A percentile compares a stretch with the other conserved stretches of the same genome.
These are phyloP conservation scores for Aureobasidium sp. DNA, from an alignment of 2,329 filamentous ascomycete species.

Conservation along the genomic window DNA sequence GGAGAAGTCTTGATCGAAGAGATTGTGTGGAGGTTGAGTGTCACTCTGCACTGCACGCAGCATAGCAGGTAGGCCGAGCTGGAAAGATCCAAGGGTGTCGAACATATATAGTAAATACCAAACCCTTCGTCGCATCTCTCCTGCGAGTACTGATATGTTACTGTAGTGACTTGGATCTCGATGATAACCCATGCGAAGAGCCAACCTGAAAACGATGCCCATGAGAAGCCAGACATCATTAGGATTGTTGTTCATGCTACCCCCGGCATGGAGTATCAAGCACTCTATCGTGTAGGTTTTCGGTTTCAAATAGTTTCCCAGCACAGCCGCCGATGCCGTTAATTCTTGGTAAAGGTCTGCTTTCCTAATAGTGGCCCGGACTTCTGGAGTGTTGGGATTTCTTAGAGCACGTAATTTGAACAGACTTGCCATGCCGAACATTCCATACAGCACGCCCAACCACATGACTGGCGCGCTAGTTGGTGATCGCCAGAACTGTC, in stretches of 20 bases:
- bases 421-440: slow-evolving; percentile 33
- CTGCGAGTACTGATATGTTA: slow-evolving; percentile 31
- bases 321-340: slow-evolving; percentile 23
- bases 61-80: slow-evolving; percentile 42
- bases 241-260: slow-evolving; percentile 21
- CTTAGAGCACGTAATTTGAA: slow-evolving; percentile 21
- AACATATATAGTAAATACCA: slow-evolving; percentile 37
- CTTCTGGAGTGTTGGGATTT: slow-evolving; percentile 16
- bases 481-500: slow-evolving; percentile 36
- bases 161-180: slow-evolving; percentile 36
- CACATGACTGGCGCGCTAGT: slow-evolving; percentile 32
- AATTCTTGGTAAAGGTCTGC: slow-evolving; percentile 22
- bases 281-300: slow-evolving; percentile 35
- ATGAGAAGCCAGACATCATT: slow-evolving; percentile 34
- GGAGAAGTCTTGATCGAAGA: slow-evolving; percentile 37
- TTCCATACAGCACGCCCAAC: slow-evolving; percentile 40
- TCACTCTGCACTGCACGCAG: slow-evolving; percentile 34
- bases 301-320: slow-evolving; percentile 34
- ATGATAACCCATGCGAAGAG: slow-evolving; percentile 38
- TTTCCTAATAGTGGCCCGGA: slow-evolving; percentile 13
- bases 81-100: slow-evolving; percentile 39
- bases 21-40: slow-evolving; percentile 35
- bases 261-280: slow-evolving; percentile 27
- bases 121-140: slow-evolving; percentile 38
- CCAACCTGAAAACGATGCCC: slow-evolving; percentile 31